phyloP scores from a whole-genome alignment of 2,329 filamentous ascomycete species.

The Paradendryphiella salina region DNA sequence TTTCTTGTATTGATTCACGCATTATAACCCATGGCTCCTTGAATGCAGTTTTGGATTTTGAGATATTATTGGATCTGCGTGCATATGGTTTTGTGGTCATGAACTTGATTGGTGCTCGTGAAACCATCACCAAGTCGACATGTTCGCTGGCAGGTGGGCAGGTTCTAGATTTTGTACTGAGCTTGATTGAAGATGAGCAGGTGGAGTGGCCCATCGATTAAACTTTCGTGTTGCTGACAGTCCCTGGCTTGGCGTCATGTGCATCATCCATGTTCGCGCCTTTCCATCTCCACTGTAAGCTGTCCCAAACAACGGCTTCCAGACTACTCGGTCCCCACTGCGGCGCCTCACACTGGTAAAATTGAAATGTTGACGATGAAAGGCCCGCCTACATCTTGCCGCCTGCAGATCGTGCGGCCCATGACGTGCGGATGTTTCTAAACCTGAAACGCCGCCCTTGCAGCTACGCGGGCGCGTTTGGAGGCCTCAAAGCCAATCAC shows the following conservation, averaged over 20 bases:
- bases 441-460: slow-evolving; percentile 39
- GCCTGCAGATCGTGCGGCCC: slow-evolving; percentile 33
- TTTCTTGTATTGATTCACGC: not conserved
- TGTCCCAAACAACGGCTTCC: slow-evolving; percentile 5
- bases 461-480: slow-evolving; percentile 30
- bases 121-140: not conserved
- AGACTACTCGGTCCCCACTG: not conserved
- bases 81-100: not conserved
- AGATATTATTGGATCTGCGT: not conserved
- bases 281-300: not conserved
- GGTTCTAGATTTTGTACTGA: not conserved
- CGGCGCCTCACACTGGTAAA: slow-evolving; percentile 15
- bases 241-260: slow-evolving; percentile 8
- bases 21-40: slow-evolving; percentile 2
- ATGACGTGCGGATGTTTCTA: slow-evolving; percentile 27
- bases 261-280: not conserved
- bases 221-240: slow-evolving; percentile 5
- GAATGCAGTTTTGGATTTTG: not conserved
- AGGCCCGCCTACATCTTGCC: slow-evolving; percentile 30
- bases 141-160: not conserved
- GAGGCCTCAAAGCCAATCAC: slow-evolving; percentile 41
- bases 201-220: slow-evolving; percentile 4
- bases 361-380: slow-evolving; percentile 22
- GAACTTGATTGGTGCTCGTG: not conserved
- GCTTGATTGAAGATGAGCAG: slow-evolving; percentile 5